Evolutionary conservation across 2,329 filamentous ascomycete genomes (phyloP).

Genomic region (Claviceps pusilla): DNA sequence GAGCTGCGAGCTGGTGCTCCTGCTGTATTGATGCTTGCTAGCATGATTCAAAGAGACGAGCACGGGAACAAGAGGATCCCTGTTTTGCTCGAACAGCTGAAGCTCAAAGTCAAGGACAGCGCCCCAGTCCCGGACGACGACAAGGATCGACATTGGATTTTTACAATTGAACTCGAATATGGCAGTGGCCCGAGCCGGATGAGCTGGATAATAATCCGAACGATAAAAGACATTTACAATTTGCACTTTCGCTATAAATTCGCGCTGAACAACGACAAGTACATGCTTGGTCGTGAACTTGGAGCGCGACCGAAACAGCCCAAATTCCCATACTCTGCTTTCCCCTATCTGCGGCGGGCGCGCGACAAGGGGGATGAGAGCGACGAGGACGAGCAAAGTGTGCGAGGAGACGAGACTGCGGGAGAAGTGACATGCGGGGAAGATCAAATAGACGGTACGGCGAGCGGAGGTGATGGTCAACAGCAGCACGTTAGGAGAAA

Average conservation of each 20-base stretch:
- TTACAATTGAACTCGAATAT: conserved; percentile 88
- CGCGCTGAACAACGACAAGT: conserved; percentile 68
- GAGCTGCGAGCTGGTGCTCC: conserved; percentile 86
- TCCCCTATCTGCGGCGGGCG: conserved; percentile 75
- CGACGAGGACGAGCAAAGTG: conserved; percentile 50
- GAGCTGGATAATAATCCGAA: conserved; percentile 87
- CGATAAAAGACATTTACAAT: conserved; percentile 79
- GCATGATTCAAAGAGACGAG: conserved; percentile 95
- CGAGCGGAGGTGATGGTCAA: conserved; percentile 20
- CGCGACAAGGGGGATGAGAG: conserved; percentile 67
- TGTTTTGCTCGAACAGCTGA: conserved; percentile 86
- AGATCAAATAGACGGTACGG: conserved; percentile 36
- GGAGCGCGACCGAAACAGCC: conserved; percentile 67
- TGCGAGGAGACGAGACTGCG: conserved; percentile 28
- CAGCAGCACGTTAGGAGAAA: conserved; percentile 26
- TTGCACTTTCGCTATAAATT: conserved; percentile 89
- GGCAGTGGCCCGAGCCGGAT: conserved; percentile 89
- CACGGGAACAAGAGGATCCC: conserved; percentile 91
- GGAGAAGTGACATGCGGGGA: conserved; percentile 44
- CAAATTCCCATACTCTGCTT: conserved; percentile 74
- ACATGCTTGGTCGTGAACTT: conserved; percentile 53
- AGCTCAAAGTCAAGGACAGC: conserved; percentile 73
- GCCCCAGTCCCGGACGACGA: conserved; percentile 48
- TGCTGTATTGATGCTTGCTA: conserved; percentile 84
- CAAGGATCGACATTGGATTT: conserved; percentile 61